phyloP scores from a whole-genome alignment of 73 alveolate species.

The Durusdinium trenchii region DNA sequence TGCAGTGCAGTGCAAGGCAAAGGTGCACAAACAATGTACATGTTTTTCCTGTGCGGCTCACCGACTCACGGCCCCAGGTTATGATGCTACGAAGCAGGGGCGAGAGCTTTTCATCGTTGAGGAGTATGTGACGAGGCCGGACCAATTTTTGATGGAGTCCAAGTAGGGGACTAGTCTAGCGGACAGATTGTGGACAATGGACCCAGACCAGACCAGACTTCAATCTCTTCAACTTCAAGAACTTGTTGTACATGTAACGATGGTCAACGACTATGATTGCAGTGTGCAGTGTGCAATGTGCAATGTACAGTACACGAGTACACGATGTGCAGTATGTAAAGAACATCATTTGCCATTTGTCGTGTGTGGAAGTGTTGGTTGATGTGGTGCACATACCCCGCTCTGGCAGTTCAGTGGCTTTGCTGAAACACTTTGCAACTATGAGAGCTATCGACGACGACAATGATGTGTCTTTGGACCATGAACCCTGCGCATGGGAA shows the following conservation, averaged over 20 bases:
- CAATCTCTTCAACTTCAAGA: too few species aligned
- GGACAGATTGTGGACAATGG: too few species aligned
- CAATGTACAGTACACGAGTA: not conserved
- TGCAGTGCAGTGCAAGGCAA: not conserved
- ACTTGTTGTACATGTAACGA: not conserved
- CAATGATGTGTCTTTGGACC: not conserved
- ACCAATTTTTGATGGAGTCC: not conserved
- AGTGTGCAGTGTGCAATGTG: too few species aligned
- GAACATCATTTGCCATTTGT: too few species aligned
- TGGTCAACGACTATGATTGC: not conserved
- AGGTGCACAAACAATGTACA: not conserved
- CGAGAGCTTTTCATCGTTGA: not conserved
- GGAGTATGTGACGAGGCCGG: not conserved
- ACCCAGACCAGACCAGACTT: not conserved
- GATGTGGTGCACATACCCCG: too few species aligned
- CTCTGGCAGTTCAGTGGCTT: too few species aligned
- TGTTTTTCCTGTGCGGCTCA: not conserved
- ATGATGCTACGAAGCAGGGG: constrained; percentile 6
- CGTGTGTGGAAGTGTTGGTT: too few species aligned
- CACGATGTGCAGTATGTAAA: too few species aligned
- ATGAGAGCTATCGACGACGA: not conserved
- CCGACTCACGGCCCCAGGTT: not conserved
- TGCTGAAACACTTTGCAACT: not conserved
- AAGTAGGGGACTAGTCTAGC: not conserved
- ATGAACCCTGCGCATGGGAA: not conserved